Evolutionary conservation across 768 basidiomycete genomes (phyloP).

Genomic region (Tricholoma hemisulphureum): DNA sequence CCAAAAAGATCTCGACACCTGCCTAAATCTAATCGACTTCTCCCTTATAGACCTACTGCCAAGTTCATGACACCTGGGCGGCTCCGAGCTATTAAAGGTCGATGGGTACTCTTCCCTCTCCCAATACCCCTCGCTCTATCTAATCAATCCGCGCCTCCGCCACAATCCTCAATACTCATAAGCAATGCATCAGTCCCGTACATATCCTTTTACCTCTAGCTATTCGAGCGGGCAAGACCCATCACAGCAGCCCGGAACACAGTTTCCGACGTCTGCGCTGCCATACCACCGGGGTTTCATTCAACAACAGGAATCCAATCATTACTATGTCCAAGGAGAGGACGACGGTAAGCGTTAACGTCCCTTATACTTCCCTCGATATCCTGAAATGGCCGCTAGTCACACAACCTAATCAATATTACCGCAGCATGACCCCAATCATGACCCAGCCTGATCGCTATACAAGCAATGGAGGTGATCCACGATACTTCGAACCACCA

Average conservation of each 20-base stretch:
- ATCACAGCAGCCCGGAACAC: slow-evolving; percentile 19
- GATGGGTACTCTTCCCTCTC: slow-evolving; percentile 19
- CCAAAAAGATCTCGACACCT: slow-evolving; percentile 35
- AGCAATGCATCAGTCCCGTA: slow-evolving; percentile 41
- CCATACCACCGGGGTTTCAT: slow-evolving; percentile 27
- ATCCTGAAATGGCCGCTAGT: slow-evolving; percentile 1
- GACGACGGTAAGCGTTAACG: slow-evolving; percentile 12
- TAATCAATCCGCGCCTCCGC: slow-evolving; percentile 24
- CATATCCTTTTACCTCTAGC: slow-evolving; percentile 41
- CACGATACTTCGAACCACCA: slow-evolving; percentile 23
- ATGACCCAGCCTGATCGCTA: slow-evolving; percentile 30
- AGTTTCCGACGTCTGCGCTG: slow-evolving; percentile 24
- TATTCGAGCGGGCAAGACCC: slow-evolving; percentile 30
- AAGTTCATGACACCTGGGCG: slow-evolving; percentile 43
- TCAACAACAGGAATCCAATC: slow-evolving; percentile 30
- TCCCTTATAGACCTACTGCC: slow-evolving; percentile 36
- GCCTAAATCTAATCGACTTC: slow-evolving; percentile 40
- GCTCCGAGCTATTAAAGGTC: slow-evolving; percentile 48
- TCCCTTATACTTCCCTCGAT: background rate
- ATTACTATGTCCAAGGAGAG: slow-evolving; percentile 34
- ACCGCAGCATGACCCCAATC: slow-evolving; percentile 38
- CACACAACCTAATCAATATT: slow-evolving; percentile 26
- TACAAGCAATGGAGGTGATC: slow-evolving; percentile 18
- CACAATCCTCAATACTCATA: slow-evolving; percentile 20
- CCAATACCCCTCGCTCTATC: slow-evolving; percentile 24